Base-by-base conservation (phyloP, 2,329 filamentous ascomycete genomes). In the Apiospora kogelbergensis region DNA sequence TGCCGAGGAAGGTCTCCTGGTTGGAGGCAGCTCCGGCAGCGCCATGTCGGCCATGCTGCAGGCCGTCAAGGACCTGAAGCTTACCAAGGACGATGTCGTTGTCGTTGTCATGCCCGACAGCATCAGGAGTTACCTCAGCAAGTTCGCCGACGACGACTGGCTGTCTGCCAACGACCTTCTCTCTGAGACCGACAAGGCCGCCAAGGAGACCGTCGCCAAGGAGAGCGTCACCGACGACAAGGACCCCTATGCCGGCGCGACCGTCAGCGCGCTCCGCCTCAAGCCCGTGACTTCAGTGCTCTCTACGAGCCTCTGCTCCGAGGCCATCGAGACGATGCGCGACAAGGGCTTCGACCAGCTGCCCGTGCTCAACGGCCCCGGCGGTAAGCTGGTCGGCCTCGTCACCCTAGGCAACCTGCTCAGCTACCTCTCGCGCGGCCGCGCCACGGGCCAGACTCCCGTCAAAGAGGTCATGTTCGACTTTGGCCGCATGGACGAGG, bases 91-190 rank as follows among this genome's bases (percentile, higher is more conserved):
- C 69, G 95, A 99, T 77, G 89, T 94, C 1, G 89, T 98, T 0
- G 96, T 99, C 37, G 94, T 98, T 37, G 84, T 99, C 67, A 85
- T 98, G 22, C 97, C 96, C 1, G 96, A 99, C 81, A 97, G 94
- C 83, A 98, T 99, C 78, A 89, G 96, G 77, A 98, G 94, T 82
- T 99, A 99, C 81, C 89, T 99, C 33, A 95, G 92, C 84, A 99
- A 99, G 88, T 99, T 99, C 79, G 94, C 94, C 73, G 96, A 99
- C 79, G 97, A 99, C 78, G 96, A 98, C 84, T 99, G 96, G 97
- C 90, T 99, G 68, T 95, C 94, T 15, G 96, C 96, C 72, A 99
- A 99, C 82, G 92, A 95, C 79, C 93, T 99, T 30, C 88, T 98
- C 33, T 89, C 93, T n/a, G 76, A 77, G 40, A 70, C 76, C 17